Conservation (phyloP, 75 land plant species). For the Sequoiadendron giganteum region DNA sequence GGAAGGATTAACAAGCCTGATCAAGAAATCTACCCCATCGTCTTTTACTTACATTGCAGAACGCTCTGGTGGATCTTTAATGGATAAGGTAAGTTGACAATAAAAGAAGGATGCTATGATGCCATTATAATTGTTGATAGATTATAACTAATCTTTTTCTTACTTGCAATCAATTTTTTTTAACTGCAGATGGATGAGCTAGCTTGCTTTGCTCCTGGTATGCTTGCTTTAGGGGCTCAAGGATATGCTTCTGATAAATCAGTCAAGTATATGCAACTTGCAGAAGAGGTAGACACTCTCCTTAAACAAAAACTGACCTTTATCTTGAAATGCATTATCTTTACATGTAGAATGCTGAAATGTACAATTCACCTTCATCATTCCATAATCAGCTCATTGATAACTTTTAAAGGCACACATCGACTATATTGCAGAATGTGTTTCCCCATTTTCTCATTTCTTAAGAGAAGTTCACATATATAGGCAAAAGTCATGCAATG, state of each 20-base stretch:
- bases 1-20: conserved; percentile 78
- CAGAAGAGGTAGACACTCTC: conserved; percentile 77
- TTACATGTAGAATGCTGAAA: background rate
- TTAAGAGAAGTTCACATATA: no score
- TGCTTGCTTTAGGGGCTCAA: conserved; percentile 81
- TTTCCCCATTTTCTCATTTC: no score
- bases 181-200: conserved; percentile 94
- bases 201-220: conserved; percentile 98
- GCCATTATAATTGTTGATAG: background rate
- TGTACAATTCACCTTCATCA: background rate
- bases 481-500: no score
- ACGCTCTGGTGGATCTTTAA: conserved; percentile 56
- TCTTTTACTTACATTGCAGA: conserved; percentile 82
- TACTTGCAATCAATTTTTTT: conserved; percentile 1
- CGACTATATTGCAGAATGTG: no score
- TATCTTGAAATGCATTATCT: background rate
- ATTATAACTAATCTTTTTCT: background rate
- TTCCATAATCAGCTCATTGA: background rate
- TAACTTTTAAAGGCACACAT: background rate
- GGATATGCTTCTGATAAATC: conserved; percentile 71
- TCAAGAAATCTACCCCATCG: conserved; percentile 73
- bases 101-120: background rate
- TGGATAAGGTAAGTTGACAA: conserved; percentile 57
- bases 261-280: conserved; percentile 63
- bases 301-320: background rate